Evolutionary conservation across 169 alveolate genomes (phyloP), one percentile per base, ranked within the genome.

Genomic region (Eimeria praecox): DNA sequence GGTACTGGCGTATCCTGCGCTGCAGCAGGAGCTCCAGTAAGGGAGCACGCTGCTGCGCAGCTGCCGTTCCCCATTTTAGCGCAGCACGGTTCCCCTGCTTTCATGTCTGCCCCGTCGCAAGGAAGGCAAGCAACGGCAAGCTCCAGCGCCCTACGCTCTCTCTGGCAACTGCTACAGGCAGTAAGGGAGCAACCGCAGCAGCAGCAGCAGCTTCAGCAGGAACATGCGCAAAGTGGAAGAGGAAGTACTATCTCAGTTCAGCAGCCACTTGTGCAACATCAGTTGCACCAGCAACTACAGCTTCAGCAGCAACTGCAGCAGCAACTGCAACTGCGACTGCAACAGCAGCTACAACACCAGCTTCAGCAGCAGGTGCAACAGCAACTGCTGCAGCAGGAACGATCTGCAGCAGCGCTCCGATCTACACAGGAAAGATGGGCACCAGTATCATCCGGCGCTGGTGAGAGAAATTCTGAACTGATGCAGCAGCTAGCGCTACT

Each of bases 281-380:
- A 52, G 78, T 46, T 52, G 92, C 92, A 54, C 24, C 92, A 85
- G 92, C 92, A 59, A 14, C 92, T 54, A 33, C 92, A 85, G 44
- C 64, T n/a, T 42, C 89, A 80, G n/a, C 89, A 42, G 66, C 89
- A 80, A 44, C 69, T 42, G 89, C 89, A 80, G n/a, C 69, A 44
- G 89, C 89, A n/a, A 30, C 64, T 46, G 89, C 89, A 80, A 16
- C 66, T 2, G 42, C 89, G 10, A 12, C 59, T 46, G n/a, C 89
- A 80, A 46, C 89, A 44, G 91, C 77, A 20, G 10, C 91, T 83
- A 52, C 91, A 83, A 42, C 77, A 54, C 77, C 91, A 83, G 54
- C 46, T 54, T 9, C 91, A 35, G 56, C 73, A 83, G 52, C 75
- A 46, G 77, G 40, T 52, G 35, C 91, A 54, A 27, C 91, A 83